Evolutionary conservation across 805 yeast genomes (phyloP), one percentile per base, ranked within the genome.

Genomic region (Wickerhamiella allomyrinae): DNA sequence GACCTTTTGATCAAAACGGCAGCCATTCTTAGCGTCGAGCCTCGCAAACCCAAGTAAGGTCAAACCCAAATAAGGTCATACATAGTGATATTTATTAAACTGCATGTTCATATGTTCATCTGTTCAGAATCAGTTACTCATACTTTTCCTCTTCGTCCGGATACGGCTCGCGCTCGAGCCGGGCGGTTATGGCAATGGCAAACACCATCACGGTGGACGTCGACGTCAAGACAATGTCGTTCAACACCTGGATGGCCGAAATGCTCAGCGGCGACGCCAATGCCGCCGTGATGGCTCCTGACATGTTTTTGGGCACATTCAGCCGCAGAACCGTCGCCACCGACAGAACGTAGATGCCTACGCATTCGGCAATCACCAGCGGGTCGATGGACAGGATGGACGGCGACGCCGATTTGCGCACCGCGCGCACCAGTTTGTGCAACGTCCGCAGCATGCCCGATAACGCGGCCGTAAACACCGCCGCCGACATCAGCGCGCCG

Each of bases 241-340:
- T 62, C 63, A 61, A 57, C n/a, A 55, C 43, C 46, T 65, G 68
- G 21, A 65, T 63, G 7, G 57, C 50, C 6, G 48, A 38, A 8
- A 61, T 57, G 29, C 61, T 61, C 24, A 65, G 47, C 7, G 67
- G 68, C 14, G 67, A 60, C 6, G 64, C 66, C 24, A 65, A 52
- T 3, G 68, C 68, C 2, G 56, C 42, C n/a, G 61, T 56, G 21
- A 65, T 61, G 7, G 68, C 65, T 3, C 61, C 54, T 3, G 66
- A 57, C 63, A 63, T 58, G 20, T 53, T 54, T 20, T 52, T 44
- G 11, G 70, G 70, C 34, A 65, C 44, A 44, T 60, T 66, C 45
- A 63, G 55, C 6, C 69, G 57, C 41, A 65, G 54, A 43, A 65
- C 48, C 7, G 66, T 54, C 13, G 68, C 62, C 8, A 67, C 59